phyloP scores from a whole-genome alignment of 1,284 basidiomycete genomes.

The Sporisorium sorghi region DNA sequence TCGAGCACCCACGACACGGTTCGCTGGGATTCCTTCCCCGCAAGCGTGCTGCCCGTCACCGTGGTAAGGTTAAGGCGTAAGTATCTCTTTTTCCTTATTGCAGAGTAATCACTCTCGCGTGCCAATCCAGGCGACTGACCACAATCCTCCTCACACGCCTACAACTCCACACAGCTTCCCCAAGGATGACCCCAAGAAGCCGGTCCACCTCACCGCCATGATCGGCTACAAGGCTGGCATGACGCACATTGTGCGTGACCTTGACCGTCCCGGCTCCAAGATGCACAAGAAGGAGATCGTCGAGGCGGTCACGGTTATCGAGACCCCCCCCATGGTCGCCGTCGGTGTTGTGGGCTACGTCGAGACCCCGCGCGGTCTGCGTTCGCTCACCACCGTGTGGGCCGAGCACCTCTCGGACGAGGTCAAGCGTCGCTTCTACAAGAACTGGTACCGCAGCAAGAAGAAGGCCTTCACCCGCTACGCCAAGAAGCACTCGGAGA shows the following conservation, averaged over 20 bases:
- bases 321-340: conserved; percentile 96
- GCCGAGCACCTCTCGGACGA: conserved; percentile 80
- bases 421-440: conserved; percentile 99
- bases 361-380: conserved; percentile 98
- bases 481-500: conserved; percentile 99
- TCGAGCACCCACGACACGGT: conserved; percentile 69
- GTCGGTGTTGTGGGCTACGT: conserved; percentile 99
- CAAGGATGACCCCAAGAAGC: conserved; percentile 99
- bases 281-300: conserved; percentile 82
- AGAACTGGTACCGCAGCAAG: conserved; percentile 99
- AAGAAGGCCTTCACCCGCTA: conserved; percentile 99
- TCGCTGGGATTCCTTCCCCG: conserved; percentile 69
- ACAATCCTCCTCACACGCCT: neutral
- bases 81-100: conserved; percentile 11
- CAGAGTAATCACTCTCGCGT: neutral
- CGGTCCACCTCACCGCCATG: conserved; percentile 96
- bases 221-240: conserved; percentile 99
- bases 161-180: conserved; percentile 44
- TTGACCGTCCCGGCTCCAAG: conserved; percentile 93
- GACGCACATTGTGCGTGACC: conserved; percentile 99
- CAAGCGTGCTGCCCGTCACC: conserved; percentile 69
- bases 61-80: conserved; percentile 67
- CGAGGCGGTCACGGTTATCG: conserved; percentile 94
- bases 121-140: conserved; percentile 8
- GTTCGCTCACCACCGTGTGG: conserved; percentile 80